Evolutionary conservation across 2,329 filamentous ascomycete genomes (phyloP).

Genomic region (Myriosclerotinia duriaeana): DNA sequence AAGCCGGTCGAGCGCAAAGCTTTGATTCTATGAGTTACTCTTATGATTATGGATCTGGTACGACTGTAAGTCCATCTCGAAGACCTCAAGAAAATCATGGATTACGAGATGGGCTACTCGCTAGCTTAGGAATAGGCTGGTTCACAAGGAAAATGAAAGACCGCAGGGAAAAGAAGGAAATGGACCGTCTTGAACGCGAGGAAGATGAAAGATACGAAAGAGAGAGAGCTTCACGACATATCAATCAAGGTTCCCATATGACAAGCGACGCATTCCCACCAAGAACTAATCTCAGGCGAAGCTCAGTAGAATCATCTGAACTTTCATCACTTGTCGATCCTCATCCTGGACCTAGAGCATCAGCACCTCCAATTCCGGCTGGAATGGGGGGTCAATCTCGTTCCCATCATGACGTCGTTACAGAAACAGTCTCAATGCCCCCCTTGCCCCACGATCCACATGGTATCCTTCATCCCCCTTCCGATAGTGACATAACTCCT

Average conservation of each 20-base stretch:
- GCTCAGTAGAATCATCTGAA: slow-evolving; percentile 36
- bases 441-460: slow-evolving; percentile 54
- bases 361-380: slow-evolving; percentile 36
- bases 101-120: slow-evolving; percentile 50
- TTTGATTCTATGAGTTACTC: slow-evolving; percentile 54
- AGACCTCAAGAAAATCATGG: slow-evolving; percentile 39
- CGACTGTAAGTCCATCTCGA: slow-evolving; percentile 57
- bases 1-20: slow-evolving; percentile 46
- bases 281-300: slow-evolving; percentile 44
- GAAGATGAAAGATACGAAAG: slow-evolving; percentile 50
- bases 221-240: slow-evolving; percentile 57
- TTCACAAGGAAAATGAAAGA: slow-evolving; percentile 64
- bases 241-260: slow-evolving; percentile 56
- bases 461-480: slow-evolving; percentile 44
- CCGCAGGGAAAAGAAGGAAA: slow-evolving; percentile 47
- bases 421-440: slow-evolving; percentile 50
- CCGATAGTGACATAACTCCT: slow-evolving; percentile 27
- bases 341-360: slow-evolving; percentile 43
- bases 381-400: slow-evolving; percentile 35
- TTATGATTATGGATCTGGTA: slow-evolving; percentile 49
- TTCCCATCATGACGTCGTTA: slow-evolving; percentile 44
- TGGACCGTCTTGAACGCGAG: slow-evolving; percentile 45
- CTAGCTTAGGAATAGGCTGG: slow-evolving; percentile 66
- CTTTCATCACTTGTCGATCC: slow-evolving; percentile 38
- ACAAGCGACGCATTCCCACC: slow-evolving; percentile 66